These are phyloP conservation scores for Acacia confusa DNA, from an alignment of 306 rosid species.

Conservation along the genomic window DNA sequence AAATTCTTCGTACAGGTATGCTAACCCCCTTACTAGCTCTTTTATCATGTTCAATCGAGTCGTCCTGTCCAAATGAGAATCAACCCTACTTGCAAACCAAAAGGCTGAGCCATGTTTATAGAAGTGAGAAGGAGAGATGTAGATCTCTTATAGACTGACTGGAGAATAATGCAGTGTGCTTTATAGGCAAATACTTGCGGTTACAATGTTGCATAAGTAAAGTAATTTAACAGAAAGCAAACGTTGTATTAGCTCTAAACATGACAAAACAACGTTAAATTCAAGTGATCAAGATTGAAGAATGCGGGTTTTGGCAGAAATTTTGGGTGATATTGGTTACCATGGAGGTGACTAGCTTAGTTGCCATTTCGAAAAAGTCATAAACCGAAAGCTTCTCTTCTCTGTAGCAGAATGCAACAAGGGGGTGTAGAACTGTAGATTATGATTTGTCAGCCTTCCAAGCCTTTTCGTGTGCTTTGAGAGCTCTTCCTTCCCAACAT, in stretches of 20 bases:
- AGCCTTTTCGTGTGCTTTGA: conserved; percentile 56
- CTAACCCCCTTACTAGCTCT: conserved; percentile 67
- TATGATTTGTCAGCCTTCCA: conserved; percentile 61
- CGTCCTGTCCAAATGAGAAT: conserved; percentile 50
- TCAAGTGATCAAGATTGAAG: not conserved
- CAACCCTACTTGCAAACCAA: conserved; percentile 45
- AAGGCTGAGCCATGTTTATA: not conserved
- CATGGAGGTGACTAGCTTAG: conserved; percentile 63
- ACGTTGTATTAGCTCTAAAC: not conserved
- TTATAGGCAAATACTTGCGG: not conserved
- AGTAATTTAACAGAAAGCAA: not conserved
- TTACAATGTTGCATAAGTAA: not conserved
- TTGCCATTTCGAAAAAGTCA: conserved; percentile 51
- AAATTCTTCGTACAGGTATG: conserved; percentile 57
- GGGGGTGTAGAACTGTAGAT: conserved; percentile 53
- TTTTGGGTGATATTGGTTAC: conserved; percentile 28
- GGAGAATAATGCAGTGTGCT: not conserved
- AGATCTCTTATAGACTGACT: not conserved
- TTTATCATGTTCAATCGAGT: conserved; percentile 68
- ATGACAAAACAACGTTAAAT: not conserved
- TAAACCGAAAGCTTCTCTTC: conserved; percentile 56
- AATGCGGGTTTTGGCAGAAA: not conserved
- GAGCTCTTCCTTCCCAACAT: conserved; percentile 54
- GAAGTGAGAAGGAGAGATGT: not conserved
- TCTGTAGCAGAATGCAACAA: conserved; percentile 48